Evolutionary conservation across 1,139 yeast genomes (phyloP), one percentile per base, ranked within the genome.

Genomic region (Yamadazyma spencermartinsiae): DNA sequence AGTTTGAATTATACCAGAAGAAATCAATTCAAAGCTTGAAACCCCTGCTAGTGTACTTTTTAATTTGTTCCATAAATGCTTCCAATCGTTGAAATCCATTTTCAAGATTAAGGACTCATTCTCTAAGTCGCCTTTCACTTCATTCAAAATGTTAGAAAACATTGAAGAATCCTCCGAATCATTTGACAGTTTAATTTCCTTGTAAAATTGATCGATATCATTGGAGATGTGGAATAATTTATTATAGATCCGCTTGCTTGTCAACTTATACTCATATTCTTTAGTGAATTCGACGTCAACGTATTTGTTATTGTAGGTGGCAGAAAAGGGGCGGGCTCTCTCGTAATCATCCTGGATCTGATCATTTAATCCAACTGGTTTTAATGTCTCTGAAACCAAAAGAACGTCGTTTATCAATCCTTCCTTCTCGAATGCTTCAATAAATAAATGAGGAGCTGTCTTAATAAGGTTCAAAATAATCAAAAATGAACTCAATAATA

Each of bases 21-120:
- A 74, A 10, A 81, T 70, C 31, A 89, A 64, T 55, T 88, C 96
- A 63, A 82, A 87, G 45, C 94, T 82, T 0, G 95, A 86, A 4
- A 85, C 51, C 6, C 46, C 44, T 2, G 50, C 48, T 8, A 68
- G 55, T 1, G 63, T 52, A 3, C 60, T 47, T 16, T 65, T 62
- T 21, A 84, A 60, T 20, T 57, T 54, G 2, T 43, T 45, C 88
- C 89, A 82, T 4, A 74, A 24, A 2, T 44, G 40, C 4, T 46
- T 32, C 84, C 86, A 77, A 3, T 67, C 63, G 1, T 65, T 61
- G 31, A 50, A 60, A 1, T 58, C 41, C 27, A 56, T 51, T 2
- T 30, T 21, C 10, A 43, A 38, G 18, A 46, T 38, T 3, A 23
- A 12, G 6, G 45, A 46, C 5, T 31, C 26, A 24, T 50, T 44